These are phyloP conservation scores for Entophlyctis luteolus DNA, from an alignment of 192 early-diverging fungal genomes.

Conservation along the genomic window DNA sequence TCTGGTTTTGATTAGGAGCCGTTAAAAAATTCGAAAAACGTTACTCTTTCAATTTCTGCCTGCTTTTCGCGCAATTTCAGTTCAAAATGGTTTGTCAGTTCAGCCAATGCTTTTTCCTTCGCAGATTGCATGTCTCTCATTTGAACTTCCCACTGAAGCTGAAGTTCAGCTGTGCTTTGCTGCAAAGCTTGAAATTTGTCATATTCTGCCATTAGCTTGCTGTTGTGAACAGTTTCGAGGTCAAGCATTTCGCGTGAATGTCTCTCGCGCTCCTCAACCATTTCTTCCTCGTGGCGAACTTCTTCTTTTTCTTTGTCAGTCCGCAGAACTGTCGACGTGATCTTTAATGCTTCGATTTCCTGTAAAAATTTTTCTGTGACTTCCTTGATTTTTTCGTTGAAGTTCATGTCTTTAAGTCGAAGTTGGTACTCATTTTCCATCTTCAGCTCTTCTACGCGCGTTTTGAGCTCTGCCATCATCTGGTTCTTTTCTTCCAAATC, in stretches of 20 bases:
- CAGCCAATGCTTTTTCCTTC: constrained; percentile 47
- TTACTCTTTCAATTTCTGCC: constrained; percentile 49
- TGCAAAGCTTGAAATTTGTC: constrained; percentile 60
- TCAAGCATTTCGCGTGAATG: constrained; percentile 54
- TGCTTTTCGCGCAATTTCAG: constrained; percentile 50
- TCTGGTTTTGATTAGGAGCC: constrained; percentile 29
- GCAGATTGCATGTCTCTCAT: constrained; percentile 50
- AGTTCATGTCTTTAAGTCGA: constrained; percentile 64
- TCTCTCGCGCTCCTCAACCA: constrained; percentile 51
- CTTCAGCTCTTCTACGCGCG: constrained; percentile 61
- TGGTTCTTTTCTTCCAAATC: constrained; percentile 60
- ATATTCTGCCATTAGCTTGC: constrained; percentile 61
- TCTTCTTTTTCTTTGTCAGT: constrained; percentile 67
- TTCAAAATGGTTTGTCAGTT: constrained; percentile 55
- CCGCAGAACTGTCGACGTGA: constrained; percentile 52
- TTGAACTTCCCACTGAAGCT: constrained; percentile 54
- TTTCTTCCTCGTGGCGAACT: constrained; percentile 55
- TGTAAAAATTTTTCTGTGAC: constrained; percentile 62
- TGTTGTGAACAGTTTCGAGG: constrained; percentile 50
- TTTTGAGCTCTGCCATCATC: constrained; percentile 55
- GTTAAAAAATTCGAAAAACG: background rate
- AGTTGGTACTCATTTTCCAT: constrained; percentile 69
- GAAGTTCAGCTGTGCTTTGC: constrained; percentile 45
- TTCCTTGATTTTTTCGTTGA: constrained; percentile 65
- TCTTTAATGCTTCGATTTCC: constrained; percentile 61